These are phyloP conservation scores for Coelastrella sp. DNA, from an alignment of 139 green algal genomes.

Conservation along the genomic window DNA sequence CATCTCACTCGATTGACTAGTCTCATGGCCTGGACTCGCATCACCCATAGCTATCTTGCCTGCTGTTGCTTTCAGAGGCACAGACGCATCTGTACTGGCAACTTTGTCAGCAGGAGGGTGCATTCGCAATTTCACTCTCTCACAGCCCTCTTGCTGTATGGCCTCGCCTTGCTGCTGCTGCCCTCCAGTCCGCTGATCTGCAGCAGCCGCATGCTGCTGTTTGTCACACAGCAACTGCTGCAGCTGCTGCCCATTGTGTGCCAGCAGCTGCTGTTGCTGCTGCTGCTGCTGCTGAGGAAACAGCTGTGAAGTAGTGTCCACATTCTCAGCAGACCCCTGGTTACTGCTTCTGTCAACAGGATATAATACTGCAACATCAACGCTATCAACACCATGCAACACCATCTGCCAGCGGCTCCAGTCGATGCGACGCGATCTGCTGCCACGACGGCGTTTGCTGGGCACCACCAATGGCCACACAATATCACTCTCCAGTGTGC, in stretches of 20 bases:
- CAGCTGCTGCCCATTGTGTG: neutral
- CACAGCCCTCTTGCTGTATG: neutral
- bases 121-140: neutral
- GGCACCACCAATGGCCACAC: constrained; percentile 3
- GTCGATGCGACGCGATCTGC: neutral
- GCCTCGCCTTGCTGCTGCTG: constrained; percentile 11
- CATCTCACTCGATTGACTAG: constrained; percentile 34
- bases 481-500: neutral
- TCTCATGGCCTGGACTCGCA: constrained; percentile 39
- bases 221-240: neutral
- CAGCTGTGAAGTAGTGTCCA: neutral
- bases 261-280: constrained; percentile 28
- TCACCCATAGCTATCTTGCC: constrained; percentile 2
- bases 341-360: too few relatives aligned
- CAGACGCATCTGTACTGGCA: neutral
- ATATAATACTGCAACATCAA: neutral
- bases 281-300: neutral
- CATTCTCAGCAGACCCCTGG: neutral
- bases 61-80: neutral
- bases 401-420: constrained; percentile 4
- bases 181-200: neutral
- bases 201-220: neutral
- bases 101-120: neutral
- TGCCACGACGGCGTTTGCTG: constrained; percentile 26
- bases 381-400: neutral